phyloP scores from a whole-genome alignment of 352 stramenopile genomes.

The Globisporangium spiculum region DNA sequence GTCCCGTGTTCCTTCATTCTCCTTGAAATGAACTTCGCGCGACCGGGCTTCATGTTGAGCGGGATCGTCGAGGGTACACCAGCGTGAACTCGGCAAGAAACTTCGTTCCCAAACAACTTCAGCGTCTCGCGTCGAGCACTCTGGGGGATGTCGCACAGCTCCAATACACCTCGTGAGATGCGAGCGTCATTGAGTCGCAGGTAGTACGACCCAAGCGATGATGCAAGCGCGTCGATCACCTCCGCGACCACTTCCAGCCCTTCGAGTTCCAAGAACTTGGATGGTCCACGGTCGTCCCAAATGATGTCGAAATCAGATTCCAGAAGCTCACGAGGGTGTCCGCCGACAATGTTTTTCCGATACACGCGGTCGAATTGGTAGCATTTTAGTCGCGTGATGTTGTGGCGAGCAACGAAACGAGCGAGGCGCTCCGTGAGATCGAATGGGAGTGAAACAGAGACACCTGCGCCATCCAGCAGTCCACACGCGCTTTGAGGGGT shows the following conservation, averaged over 20 bases:
- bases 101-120: conserved; percentile 74
- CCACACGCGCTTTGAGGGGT: conserved; percentile 57
- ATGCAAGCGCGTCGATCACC: conserved; percentile 59
- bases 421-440: conserved; percentile 81
- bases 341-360: conserved; percentile 62
- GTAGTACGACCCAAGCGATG: conserved; percentile 72
- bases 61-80: conserved; percentile 55
- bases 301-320: conserved; percentile 86
- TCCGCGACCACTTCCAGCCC: conserved; percentile 73
- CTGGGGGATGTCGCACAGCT: conserved; percentile 56
- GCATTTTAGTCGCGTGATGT: conserved; percentile 77
- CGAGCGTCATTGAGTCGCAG: conserved; percentile 77
- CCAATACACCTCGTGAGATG: conserved; percentile 64
- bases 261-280: conserved; percentile 76
- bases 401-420: conserved; percentile 78
- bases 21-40: conserved; percentile 74
- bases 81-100: conserved; percentile 61
- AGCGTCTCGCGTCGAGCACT: conserved; percentile 63
- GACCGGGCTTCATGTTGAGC: conserved; percentile 58
- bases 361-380: conserved; percentile 87
- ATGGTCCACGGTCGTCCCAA: conserved; percentile 67
- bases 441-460: conserved; percentile 81
- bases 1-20: conserved; percentile 65
- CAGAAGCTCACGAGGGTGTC: conserved; percentile 79
- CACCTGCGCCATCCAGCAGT: conserved; percentile 70